Evolutionary conservation across 768 basidiomycete species (phyloP).

Genomic region (Boletus rubescentipes): DNA sequence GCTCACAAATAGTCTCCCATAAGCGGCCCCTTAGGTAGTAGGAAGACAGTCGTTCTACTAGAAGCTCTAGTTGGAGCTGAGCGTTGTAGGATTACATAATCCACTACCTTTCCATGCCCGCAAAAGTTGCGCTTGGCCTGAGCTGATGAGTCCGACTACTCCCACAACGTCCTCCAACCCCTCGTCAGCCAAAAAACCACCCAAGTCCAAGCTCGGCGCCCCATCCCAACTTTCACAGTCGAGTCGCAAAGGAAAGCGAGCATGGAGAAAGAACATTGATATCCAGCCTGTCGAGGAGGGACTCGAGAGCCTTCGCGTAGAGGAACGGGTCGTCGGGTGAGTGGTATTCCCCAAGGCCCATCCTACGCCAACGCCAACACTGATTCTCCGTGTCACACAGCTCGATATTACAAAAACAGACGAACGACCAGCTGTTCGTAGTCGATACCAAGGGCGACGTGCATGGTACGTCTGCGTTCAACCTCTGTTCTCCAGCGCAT

Average conservation of each 20-base stretch:
- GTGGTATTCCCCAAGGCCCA: constrained; percentile 13
- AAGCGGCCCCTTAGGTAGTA: no score
- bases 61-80: no score
- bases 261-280: constrained; percentile 94
- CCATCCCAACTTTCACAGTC: constrained; percentile 48
- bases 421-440: constrained; percentile 73
- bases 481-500: no score
- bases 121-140: background rate
- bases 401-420: constrained; percentile 60
- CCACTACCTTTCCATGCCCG: background rate
- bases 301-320: constrained; percentile 73
- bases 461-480: constrained; percentile 43
- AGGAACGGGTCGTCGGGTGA: constrained; percentile 80
- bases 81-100: constrained; percentile 16
- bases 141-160: constrained; percentile 4
- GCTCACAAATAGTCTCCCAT: no score
- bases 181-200: constrained; percentile 9
- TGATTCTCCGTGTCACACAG: constrained; percentile 34
- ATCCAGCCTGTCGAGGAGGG: constrained; percentile 75
- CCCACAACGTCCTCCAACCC: background rate
- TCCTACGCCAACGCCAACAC: background rate
- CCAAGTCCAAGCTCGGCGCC: constrained; percentile 20
- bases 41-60: no score
- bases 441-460: constrained; percentile 82
- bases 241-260: constrained; percentile 86